Evolutionary conservation across 352 stramenopile genomes (phyloP), one percentile per base, ranked within the genome.

Genomic region (Pythium rishiriense): DNA sequence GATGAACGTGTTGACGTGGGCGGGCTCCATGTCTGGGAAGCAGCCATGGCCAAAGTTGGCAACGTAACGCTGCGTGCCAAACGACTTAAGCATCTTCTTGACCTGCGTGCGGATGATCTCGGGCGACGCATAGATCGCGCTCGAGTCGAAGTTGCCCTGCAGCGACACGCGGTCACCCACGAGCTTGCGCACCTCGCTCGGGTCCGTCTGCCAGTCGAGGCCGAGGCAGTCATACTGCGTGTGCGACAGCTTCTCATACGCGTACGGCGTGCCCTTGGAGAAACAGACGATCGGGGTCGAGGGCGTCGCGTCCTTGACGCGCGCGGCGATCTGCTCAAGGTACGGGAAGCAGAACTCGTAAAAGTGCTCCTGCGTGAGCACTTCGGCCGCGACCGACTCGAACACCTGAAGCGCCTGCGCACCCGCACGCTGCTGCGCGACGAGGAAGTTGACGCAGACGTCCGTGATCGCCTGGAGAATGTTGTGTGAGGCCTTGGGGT

Each of bases 41-140:
- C 98, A 96, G 49, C 97, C 97, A 71, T 99, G 96, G 49, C 97
- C 97, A 41, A 99, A 87, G 78, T 99, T 99, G 21, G 96, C 96
- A 73, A 99, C 98, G 69, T 99, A 95, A 56, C 87, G 82, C 73
- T 98, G 89, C 33, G 95, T 97, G 47, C 95, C 96, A 58, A 99
- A 96, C 45, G 83, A 85, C 67, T 93, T 75, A 54, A 99, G 81
- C 92, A 99, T 97, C 72, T 98, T 93, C 78, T 90, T 90, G 33
- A 95, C 86, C 66, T 94, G 75, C 57, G 84, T 76, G 46, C 85
- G 79, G 42, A 98, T 96, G 54, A 84, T 83, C 47, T 96, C 90
- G 9, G 82, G 77, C n/a, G 73, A 88, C 52, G 86, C 83, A 64
- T 95, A 97, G 52, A 97, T 91, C 31, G 82, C 75, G 45, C 85